These are phyloP conservation scores for Dillenia suffruticosa DNA, from an alignment of 164 flowering plant species.

Conservation along the genomic window DNA sequence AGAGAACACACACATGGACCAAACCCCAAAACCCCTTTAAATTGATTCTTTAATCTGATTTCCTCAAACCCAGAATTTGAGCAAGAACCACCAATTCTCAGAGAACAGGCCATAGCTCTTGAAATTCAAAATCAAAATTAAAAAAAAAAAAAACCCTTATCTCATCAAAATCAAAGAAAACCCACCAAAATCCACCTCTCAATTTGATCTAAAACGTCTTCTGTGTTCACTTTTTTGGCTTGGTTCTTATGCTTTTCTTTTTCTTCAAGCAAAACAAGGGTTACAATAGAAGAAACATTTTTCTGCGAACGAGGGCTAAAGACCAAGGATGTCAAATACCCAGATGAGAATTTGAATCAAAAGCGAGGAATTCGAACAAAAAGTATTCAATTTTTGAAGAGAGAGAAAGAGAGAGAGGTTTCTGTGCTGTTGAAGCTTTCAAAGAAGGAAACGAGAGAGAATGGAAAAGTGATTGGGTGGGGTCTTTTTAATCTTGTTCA, in stretches of 20 bases:
- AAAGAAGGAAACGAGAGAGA: not conserved
- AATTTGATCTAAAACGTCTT: too few species aligned
- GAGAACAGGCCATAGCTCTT: slow-evolving; percentile 35
- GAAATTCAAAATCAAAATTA: not conserved
- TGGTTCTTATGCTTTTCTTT: too few species aligned
- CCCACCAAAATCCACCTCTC: too few species aligned
- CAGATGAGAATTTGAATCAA: slow-evolving; percentile 1
- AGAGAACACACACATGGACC: slow-evolving; percentile 15
- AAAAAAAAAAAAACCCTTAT: slow-evolving; percentile 5
- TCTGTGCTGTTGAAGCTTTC: not conserved
- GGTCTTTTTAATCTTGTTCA: not conserved
- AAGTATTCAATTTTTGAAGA: slow-evolving; percentile 4
- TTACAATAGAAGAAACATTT: too few species aligned
- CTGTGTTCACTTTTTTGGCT: too few species aligned
- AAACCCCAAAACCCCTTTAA: slow-evolving; percentile 12
- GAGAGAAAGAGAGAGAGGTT: not conserved
- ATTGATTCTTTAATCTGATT: slow-evolving; percentile 10
- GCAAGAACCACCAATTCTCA: slow-evolving; percentile 24
- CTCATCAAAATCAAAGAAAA: too few species aligned
- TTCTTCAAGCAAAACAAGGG: not conserved
- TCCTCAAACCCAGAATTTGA: slow-evolving; percentile 27
- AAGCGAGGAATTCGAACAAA: slow-evolving; percentile 2
- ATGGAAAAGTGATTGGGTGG: slow-evolving; percentile 5
- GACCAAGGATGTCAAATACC: too few species aligned
- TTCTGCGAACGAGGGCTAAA: too few species aligned